phyloP scores from a whole-genome alignment of 2,329 filamentous ascomycete genomes.

The Cercospora zeae-maydis region DNA sequence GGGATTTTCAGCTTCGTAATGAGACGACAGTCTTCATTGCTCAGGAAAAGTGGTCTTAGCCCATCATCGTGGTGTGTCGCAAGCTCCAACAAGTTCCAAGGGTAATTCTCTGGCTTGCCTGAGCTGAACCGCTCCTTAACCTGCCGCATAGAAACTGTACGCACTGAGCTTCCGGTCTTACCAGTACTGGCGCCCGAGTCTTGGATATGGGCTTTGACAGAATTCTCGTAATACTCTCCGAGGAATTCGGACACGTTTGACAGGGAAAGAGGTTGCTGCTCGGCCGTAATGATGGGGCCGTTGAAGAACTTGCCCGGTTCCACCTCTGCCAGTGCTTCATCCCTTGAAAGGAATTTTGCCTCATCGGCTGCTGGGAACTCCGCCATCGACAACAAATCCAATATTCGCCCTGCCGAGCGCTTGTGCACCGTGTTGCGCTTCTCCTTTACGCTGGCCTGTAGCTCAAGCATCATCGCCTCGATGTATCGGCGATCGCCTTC shows the following conservation, averaged over 20 bases:
- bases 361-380: slow-evolving; percentile 23
- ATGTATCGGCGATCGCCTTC: slow-evolving; percentile 8
- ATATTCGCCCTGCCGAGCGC: slow-evolving; percentile 26
- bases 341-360: slow-evolving; percentile 26
- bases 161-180: slow-evolving; percentile 11
- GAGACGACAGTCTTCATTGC: slow-evolving; percentile 33
- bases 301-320: slow-evolving; percentile 25
- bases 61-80: slow-evolving; percentile 35
- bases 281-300: slow-evolving; percentile 29
- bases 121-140: slow-evolving; percentile 30
- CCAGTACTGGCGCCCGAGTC: slow-evolving; percentile 25
- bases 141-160: slow-evolving; percentile 23
- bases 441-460: neutral
- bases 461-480: slow-evolving; percentile 4
- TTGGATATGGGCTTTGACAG: slow-evolving; percentile 30
- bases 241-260: slow-evolving; percentile 30
- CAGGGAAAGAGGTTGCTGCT: slow-evolving; percentile 29
- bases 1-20: slow-evolving; percentile 36
- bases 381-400: slow-evolving; percentile 27
- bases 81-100: slow-evolving; percentile 36
- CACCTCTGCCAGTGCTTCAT: slow-evolving; percentile 26
- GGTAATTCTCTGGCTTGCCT: slow-evolving; percentile 14
- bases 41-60: slow-evolving; percentile 32
- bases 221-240: slow-evolving; percentile 33
- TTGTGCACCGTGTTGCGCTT: slow-evolving; percentile 11